A percentile compares a stretch with the other conserved stretches of the same genome.
Conservation (phyloP, 306 rosid genomes). For the Inga leiocalycina region DNA sequence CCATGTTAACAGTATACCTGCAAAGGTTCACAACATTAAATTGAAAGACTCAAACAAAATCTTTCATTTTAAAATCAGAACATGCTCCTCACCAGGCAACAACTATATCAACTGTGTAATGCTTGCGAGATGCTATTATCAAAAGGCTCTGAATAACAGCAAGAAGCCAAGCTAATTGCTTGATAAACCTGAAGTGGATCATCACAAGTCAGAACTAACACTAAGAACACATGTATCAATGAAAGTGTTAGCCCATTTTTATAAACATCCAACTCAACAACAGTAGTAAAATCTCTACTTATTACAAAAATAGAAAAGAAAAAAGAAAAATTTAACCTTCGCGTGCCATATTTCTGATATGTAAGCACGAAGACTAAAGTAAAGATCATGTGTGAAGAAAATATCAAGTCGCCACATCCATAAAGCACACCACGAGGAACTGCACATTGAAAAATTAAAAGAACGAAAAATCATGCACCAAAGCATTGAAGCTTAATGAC, state of each 20-base stretch:
- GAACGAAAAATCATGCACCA: slow-evolving; percentile 22
- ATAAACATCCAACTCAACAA: slow-evolving; percentile 7
- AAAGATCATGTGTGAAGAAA: slow-evolving; percentile 98
- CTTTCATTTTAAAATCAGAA: not conserved
- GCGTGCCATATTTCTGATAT: slow-evolving; percentile 84
- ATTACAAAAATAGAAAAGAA: not conserved
- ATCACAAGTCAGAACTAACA: slow-evolving; percentile 29
- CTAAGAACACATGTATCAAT: not conserved
- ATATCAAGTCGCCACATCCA: slow-evolving; percentile 98
- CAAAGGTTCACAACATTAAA: slow-evolving; percentile 28
- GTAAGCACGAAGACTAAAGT: slow-evolving; percentile 84
- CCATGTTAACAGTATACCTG: slow-evolving; percentile 98
- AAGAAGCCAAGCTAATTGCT: slow-evolving; percentile 88
- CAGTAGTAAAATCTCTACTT: not conserved
- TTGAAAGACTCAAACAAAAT: not conserved
- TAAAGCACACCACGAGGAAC: slow-evolving; percentile 86
- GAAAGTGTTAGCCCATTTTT: not conserved
- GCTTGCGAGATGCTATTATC: slow-evolving; percentile 97
- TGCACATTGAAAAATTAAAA: slow-evolving; percentile 52
- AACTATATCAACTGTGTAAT: slow-evolving; percentile 96
- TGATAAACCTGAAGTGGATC: slow-evolving; percentile 57
- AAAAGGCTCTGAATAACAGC: slow-evolving; percentile 84
- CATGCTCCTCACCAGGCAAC: slow-evolving; percentile 81
- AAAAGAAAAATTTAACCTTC: slow-evolving; percentile 53
- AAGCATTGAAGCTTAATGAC: slow-evolving; percentile 28